Conservation (phyloP, 2,329 filamentous ascomycete species). For the Salinomyces thailandicus region DNA sequence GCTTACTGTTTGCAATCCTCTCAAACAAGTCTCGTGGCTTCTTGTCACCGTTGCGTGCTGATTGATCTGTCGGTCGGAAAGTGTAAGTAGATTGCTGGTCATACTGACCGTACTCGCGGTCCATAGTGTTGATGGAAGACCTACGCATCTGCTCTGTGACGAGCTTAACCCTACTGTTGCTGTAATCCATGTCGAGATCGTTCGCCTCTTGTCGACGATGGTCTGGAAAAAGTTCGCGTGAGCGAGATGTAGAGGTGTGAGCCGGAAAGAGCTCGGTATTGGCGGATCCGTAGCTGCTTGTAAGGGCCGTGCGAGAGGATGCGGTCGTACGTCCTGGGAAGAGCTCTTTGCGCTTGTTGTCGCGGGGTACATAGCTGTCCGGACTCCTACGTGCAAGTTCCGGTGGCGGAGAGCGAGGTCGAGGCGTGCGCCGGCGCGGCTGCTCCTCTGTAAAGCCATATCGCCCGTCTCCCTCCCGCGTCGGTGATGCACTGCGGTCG, state of each 20-base stretch:
- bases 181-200: constrained; percentile 19
- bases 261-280: constrained; percentile 16
- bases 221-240: constrained; percentile 30
- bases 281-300: constrained; percentile 7
- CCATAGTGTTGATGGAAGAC: constrained; percentile 15
- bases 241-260: constrained; percentile 12
- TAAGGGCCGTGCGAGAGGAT: constrained; percentile 4
- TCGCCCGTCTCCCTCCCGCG: constrained; percentile 37
- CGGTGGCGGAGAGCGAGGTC: constrained; percentile 34
- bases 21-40: constrained; percentile 9
- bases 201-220: constrained; percentile 36
- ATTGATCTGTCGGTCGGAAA: not conserved
- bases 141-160: constrained; percentile 16
- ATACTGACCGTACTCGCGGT: constrained; percentile 11
- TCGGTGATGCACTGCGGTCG: constrained; percentile 51
- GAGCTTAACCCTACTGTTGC: constrained; percentile 5
- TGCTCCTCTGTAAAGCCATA: constrained; percentile 41
- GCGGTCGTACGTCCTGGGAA: constrained; percentile 21
- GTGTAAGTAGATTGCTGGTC: not conserved
- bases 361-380: constrained; percentile 16
- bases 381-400: constrained; percentile 11
- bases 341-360: constrained; percentile 31
- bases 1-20: constrained; percentile 5
- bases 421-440: constrained; percentile 33
- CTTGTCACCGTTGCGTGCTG: constrained; percentile 1